Percentiles rank a stretch among this genome's conserved stretches.
Evolutionary conservation across 2,329 filamentous ascomycete species (phyloP).

Genomic region (Sarocladiaceae sp.): DNA sequence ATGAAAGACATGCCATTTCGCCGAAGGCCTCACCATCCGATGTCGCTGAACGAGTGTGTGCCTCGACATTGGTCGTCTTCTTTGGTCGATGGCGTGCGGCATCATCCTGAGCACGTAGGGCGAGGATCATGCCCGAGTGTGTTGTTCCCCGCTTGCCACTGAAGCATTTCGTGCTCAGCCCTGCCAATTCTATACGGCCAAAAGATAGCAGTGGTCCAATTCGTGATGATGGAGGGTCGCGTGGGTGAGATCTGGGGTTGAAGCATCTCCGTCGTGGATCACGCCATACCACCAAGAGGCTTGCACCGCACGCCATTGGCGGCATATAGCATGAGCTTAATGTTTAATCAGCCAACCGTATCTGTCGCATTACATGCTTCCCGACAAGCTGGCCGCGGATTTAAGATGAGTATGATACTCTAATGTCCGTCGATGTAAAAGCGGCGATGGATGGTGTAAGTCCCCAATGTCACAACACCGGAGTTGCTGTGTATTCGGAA

Average conservation of each 20-base stretch:
- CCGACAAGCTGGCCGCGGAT: no score
- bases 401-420: no score
- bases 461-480: no score
- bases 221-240: background rate
- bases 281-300: constrained; percentile 5
- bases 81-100: background rate
- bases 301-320: no score
- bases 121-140: background rate
- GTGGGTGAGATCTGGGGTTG: background rate
- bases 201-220: background rate
- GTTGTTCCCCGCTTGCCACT: background rate
- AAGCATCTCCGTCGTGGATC: background rate
- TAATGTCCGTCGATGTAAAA: no score
- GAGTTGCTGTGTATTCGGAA: no score
- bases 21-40: background rate
- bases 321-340: no score
- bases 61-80: background rate
- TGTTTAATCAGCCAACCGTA: no score
- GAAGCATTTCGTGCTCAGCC: background rate
- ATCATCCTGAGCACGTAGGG: background rate
- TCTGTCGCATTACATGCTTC: no score
- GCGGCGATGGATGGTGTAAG: no score
- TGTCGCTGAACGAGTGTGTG: background rate
- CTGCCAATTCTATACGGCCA: background rate
- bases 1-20: no score